Percentiles rank a stretch among this genome's conserved stretches.
Evolutionary conservation across 1,139 yeast species (phyloP).

Genomic region (Yamadazyma atlantica): DNA sequence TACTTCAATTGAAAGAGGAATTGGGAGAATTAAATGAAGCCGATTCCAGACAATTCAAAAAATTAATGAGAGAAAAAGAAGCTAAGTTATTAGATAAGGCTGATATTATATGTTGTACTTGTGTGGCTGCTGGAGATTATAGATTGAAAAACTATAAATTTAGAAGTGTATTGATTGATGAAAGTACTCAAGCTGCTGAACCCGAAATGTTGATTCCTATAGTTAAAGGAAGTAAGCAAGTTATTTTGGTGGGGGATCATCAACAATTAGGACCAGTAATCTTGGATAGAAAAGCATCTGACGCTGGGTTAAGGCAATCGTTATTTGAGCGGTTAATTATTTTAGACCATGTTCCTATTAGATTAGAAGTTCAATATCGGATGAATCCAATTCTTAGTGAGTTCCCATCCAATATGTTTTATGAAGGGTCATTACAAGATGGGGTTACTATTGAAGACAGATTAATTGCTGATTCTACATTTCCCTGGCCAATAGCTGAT

Average conservation of each 20-base stretch:
- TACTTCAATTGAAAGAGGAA: constrained; percentile 58
- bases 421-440: constrained; percentile 89
- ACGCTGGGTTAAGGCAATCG: constrained; percentile 84
- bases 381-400: constrained; percentile 91
- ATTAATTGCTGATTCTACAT: constrained; percentile 50
- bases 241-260: constrained; percentile 90
- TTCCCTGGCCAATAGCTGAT: constrained; percentile 88
- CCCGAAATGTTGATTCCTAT: constrained; percentile 90
- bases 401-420: constrained; percentile 88
- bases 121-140: constrained; percentile 87
- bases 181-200: constrained; percentile 91
- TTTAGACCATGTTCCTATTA: constrained; percentile 82
- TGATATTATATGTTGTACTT: constrained; percentile 86
- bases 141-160: constrained; percentile 57
- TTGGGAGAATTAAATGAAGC: constrained; percentile 66
- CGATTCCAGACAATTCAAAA: constrained; percentile 45
- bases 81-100: constrained; percentile 51
- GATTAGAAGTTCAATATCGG: constrained; percentile 90
- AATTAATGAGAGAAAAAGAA: constrained; percentile 36
- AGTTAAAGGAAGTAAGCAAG: constrained; percentile 86
- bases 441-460: constrained; percentile 83
- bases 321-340: constrained; percentile 81
- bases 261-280: constrained; percentile 94
- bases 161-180: constrained; percentile 83
- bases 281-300: constrained; percentile 73